Evolutionary conservation across 768 basidiomycete species (phyloP).

Genomic region (Hemileccinum rubropunctum): DNA sequence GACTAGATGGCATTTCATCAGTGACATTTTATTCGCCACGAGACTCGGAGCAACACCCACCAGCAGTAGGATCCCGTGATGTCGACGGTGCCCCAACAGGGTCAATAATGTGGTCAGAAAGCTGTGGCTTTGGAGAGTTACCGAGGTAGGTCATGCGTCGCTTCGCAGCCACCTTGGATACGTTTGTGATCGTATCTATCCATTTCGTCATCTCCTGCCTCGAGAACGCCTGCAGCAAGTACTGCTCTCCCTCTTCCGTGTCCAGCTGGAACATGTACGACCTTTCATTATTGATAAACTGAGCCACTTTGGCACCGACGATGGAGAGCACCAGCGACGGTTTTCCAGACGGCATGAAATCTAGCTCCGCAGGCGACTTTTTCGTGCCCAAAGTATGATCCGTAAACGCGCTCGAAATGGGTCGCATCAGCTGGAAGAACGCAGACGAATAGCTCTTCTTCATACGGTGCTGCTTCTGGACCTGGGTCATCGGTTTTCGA

Average conservation of each 20-base stretch:
- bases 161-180: conserved; percentile 72
- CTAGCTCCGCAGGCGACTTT: conserved; percentile 69
- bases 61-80: conserved; percentile 72
- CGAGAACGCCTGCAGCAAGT: conserved; percentile 70
- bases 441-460: conserved; percentile 85
- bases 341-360: conserved; percentile 70
- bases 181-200: conserved; percentile 70
- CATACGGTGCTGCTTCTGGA: conserved; percentile 76
- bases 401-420: conserved; percentile 82
- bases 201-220: conserved; percentile 73
- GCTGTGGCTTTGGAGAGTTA: conserved; percentile 66
- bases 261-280: conserved; percentile 82
- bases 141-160: conserved; percentile 80
- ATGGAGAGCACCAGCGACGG: conserved; percentile 74
- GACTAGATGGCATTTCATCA: conserved; percentile 36
- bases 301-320: conserved; percentile 65
- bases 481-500: conserved; percentile 47
- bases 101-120: conserved; percentile 71
- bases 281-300: conserved; percentile 75
- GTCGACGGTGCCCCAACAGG: conserved; percentile 45
- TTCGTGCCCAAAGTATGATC: conserved; percentile 51
- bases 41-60: conserved; percentile 38
- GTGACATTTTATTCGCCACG: background rate
- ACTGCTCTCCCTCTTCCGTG: conserved; percentile 85
- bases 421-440: conserved; percentile 85